Evolutionary conservation across 129 eudicot species (phyloP).

Genomic region (Arctium lappa): DNA sequence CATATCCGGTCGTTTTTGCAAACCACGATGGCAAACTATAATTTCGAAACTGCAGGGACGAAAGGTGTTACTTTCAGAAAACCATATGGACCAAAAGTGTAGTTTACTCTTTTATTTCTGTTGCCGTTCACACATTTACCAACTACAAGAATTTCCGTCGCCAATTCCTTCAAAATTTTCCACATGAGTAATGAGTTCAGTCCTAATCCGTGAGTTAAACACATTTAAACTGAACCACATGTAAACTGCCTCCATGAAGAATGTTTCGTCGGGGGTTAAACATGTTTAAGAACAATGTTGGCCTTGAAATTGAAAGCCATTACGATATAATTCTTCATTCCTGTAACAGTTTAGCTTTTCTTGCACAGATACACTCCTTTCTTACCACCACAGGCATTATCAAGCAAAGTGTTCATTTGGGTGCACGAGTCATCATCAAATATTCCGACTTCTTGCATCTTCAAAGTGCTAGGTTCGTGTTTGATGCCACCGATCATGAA

Average conservation of each 20-base stretch:
- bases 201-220: too few relatives aligned
- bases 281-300: constrained; percentile 3
- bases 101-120: too few relatives aligned
- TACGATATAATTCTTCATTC: constrained; percentile 26
- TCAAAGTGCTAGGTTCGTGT: constrained; percentile 25
- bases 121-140: too few relatives aligned
- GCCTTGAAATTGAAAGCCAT: constrained; percentile 23
- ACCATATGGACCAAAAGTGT: too few relatives aligned
- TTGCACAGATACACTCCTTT: constrained; percentile 31
- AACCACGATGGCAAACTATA: too few relatives aligned
- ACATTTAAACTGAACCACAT: neutral
- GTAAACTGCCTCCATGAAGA: neutral
- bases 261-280: constrained; percentile 28
- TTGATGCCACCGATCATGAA: constrained; percentile 22
- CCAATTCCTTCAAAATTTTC: too few relatives aligned
- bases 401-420: constrained; percentile 35
- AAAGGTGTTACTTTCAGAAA: too few relatives aligned
- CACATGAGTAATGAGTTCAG: too few relatives aligned
- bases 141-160: too few relatives aligned
- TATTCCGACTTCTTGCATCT: constrained; percentile 20
- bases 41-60: too few relatives aligned
- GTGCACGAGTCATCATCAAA: constrained; percentile 33
- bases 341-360: constrained; percentile 16
- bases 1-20: too few relatives aligned
- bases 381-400: constrained; percentile 39